Conservation (phyloP, 129 eudicot species). For the Sambucus nigra region DNA sequence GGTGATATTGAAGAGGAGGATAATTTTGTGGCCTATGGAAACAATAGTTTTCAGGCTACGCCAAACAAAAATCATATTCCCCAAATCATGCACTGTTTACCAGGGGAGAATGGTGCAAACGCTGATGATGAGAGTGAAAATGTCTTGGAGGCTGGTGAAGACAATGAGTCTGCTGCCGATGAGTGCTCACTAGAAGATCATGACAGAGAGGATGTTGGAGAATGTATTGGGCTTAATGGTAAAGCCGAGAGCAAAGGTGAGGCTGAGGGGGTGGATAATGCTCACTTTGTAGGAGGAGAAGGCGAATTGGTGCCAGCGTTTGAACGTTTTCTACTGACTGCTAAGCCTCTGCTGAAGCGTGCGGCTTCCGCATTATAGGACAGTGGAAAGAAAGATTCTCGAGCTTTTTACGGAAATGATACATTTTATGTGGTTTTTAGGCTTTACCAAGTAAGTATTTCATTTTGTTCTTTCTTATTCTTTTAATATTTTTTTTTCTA, state of each 20-base stretch:
- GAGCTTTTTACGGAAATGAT: conserved; percentile 78
- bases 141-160: conserved; percentile 71
- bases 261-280: conserved; percentile 58
- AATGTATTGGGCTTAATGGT: no score
- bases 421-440: conserved; percentile 72
- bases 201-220: conserved; percentile 58
- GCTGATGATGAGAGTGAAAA: conserved; percentile 79
- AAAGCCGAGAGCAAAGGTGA: no score
- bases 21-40: conserved; percentile 30
- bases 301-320: conserved; percentile 29
- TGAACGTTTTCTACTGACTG: no score
- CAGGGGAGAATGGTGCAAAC: conserved; percentile 51
- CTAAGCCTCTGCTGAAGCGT: conserved; percentile 70
- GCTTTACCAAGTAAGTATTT: conserved; percentile 73
- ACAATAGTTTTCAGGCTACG: no score
- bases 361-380: conserved; percentile 37
- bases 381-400: conserved; percentile 29
- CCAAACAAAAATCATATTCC: no score
- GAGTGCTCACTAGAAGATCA: conserved; percentile 76
- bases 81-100: no score
- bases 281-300: conserved; percentile 43
- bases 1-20: conserved; percentile 72
- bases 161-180: conserved; percentile 87
- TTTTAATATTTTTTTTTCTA: no score
- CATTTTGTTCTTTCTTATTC: no score